These are phyloP conservation scores for Trametes pubescens DNA, from an alignment of 1,284 basidiomycete genomes.

Conservation along the genomic window DNA sequence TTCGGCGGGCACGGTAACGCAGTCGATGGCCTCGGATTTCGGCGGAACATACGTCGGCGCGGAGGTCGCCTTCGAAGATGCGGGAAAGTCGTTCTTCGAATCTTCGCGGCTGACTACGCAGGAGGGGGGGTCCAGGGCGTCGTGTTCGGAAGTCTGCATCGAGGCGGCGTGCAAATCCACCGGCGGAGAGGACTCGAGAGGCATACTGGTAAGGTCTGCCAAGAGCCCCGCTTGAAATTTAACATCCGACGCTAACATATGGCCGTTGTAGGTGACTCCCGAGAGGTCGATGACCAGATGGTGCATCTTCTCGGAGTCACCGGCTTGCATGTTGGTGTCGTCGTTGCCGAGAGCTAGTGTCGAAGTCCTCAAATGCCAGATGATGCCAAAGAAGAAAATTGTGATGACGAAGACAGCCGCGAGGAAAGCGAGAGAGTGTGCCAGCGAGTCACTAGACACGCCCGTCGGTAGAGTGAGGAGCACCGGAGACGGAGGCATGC, in stretches of 20 bases:
- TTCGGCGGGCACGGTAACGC: not conserved
- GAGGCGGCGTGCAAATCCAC: not conserved
- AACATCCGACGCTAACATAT: not conserved
- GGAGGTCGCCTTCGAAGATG: not conserved
- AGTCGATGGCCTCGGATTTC: not conserved
- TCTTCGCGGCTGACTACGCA: not conserved
- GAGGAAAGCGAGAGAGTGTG: not conserved
- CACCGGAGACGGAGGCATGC: not conserved
- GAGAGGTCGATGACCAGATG: not conserved
- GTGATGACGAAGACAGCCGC: not conserved
- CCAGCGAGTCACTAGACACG: not conserved
- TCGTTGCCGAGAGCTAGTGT: not conserved
- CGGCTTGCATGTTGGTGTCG: not conserved
- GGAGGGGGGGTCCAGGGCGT: not conserved
- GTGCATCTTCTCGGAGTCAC: not conserved
- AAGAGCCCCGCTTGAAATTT: not conserved
- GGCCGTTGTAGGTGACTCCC: not conserved
- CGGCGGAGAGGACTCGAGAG: not conserved
- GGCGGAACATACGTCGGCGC: not conserved
- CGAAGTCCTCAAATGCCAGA: conserved; percentile 1
- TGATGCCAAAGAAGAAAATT: not conserved
- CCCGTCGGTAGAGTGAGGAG: not conserved
- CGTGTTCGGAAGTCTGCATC: no score
- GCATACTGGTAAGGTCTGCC: not conserved
- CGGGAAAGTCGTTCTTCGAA: not conserved